Base-by-base conservation (phyloP, 768 basidiomycete species). In the Tremella mesenterica region DNA sequence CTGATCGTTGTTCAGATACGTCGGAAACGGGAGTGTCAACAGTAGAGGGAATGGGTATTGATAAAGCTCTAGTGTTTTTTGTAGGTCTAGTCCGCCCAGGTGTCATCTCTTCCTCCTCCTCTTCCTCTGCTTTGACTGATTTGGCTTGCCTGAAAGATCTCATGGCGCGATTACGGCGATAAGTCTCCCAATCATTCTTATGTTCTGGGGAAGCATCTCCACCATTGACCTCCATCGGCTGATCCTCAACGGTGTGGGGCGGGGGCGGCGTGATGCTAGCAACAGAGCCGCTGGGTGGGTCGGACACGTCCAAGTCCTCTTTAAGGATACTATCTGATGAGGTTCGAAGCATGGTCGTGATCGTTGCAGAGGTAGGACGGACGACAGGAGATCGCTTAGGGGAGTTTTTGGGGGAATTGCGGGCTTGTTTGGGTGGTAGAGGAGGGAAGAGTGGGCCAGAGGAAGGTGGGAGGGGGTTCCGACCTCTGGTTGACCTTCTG, bases 191-290 rank as follows among this genome's bases (percentile, higher is more conserved):
- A 46, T 59, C 55, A 50, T 58, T 70, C 2, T 85, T 85, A 25
- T 85, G 28, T 52, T n/a, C n/a, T n/a, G n/a, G n/a, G n/a, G n/a
- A n/a, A n/a, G 55, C 79, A 45, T 69, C 74, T 21, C 25, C 16
- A 2, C 14, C 33, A n/a, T 38, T 39, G 12, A 12, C 43, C 12
- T 52, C 44, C 52, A 18, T 29, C 44, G 71, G 75, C 45, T 63
- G 78, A 5, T 76, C 79, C 9, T 82, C 81, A 12, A 80, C 58
- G 60, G 87, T 85, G 52, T 86, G 80, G 75, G 80, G 65, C 18
- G 65, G 81, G 57, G 80, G 77, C 41, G n/a, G n/a, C n/a, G 79
- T 80, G 52, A 79, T 75, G 50, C 77, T 55, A 73, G 74, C 60
- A 75, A 76, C 59, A 74, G 75, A 52, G 61, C 51, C 18, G 54